Evolutionary conservation across 352 stramenopile species (phyloP), one percentile per base, ranked within the genome.

Genomic region (Globisporangium okanoganense): DNA sequence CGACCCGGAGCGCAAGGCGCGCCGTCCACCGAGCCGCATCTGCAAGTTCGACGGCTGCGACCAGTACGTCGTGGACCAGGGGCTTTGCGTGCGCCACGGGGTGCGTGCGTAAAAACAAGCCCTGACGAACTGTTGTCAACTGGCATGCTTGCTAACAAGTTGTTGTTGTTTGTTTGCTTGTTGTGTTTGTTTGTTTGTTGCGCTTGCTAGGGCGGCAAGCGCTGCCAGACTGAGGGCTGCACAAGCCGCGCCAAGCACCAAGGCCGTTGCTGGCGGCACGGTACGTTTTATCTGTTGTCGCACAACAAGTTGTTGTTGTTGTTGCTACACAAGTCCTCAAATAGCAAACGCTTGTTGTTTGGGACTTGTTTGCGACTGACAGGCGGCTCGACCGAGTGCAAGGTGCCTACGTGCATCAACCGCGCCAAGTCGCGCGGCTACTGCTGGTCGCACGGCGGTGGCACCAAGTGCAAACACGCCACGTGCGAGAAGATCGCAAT

Each of bases 11-110:
- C 79, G 81, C 24, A 80, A 79, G 16, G 76, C 78, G 3, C 63
- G 72, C 7, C 67, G 78, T 29, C 78, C 78, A 7, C 76, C 79
- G 10, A 88, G 79, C 35, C 79, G 82, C 44, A 82, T 88, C 44
- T 92, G 79, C 61, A 89, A 92, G 58, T 73, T 78, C 44, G 79
- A 90, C 49, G 76, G 71, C 29, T 92, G 82, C 51, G 82, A 88
- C 56, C 77, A 92, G 64, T 92, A 92, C 54, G 80, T 92, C 38
- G 82, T 90, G 47, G 80, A 92, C 44, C 77, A 88, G 57, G 82
- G 82, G n/a, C 75, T 89, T 5, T 92, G 82, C 24, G 76, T 89
- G 52, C 79, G 82, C 24, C 82, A 92, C 49, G 79, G 82, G 56
- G 82, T 91, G 65, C 63, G 78, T 70, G 9, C 5, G 16, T 31